Conservation (phyloP, 345 rosid species). For the Citrus hindsii region DNA sequence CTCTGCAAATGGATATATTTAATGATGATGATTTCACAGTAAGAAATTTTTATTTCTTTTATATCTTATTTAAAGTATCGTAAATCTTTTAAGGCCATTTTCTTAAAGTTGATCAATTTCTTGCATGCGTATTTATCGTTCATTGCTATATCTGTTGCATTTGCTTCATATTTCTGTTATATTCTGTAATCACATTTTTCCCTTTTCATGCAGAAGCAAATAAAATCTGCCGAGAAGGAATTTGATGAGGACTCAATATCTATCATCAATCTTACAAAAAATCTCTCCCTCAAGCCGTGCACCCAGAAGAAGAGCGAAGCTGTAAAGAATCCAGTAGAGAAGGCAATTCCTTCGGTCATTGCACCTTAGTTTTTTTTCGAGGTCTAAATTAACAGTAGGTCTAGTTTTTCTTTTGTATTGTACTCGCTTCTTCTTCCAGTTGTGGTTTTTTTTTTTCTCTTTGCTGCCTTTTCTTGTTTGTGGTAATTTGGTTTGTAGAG, state of each 20-base stretch:
- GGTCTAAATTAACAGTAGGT: neutral
- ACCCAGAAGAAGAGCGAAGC: conserved; percentile 22
- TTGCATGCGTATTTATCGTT: neutral
- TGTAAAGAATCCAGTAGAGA: conserved; percentile 24
- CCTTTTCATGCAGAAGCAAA: conserved; percentile 25
- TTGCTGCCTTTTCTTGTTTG: neutral
- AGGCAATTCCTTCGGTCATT: conserved; percentile 9
- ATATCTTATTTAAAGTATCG: neutral
- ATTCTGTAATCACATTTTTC: neutral
- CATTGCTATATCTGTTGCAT: no score
- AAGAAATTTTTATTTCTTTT: conserved; percentile 13
- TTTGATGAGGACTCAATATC: conserved; percentile 25
- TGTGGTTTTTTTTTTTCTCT: no score
- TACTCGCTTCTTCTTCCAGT: neutral
- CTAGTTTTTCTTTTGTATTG: neutral
- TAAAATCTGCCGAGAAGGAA: conserved; percentile 22
- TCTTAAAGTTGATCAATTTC: neutral
- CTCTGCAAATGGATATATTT: conserved; percentile 35
- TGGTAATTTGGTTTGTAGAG: neutral
- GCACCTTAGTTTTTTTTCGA: conserved; percentile 17
- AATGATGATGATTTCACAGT: conserved; percentile 38
- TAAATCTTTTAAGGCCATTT: neutral
- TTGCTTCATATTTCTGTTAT: neutral
- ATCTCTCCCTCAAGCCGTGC: conserved; percentile 47
- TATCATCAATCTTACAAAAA: conserved; percentile 46